Conservation (phyloP, 257 asterid genomes). For the Solanum stenotomum region DNA sequence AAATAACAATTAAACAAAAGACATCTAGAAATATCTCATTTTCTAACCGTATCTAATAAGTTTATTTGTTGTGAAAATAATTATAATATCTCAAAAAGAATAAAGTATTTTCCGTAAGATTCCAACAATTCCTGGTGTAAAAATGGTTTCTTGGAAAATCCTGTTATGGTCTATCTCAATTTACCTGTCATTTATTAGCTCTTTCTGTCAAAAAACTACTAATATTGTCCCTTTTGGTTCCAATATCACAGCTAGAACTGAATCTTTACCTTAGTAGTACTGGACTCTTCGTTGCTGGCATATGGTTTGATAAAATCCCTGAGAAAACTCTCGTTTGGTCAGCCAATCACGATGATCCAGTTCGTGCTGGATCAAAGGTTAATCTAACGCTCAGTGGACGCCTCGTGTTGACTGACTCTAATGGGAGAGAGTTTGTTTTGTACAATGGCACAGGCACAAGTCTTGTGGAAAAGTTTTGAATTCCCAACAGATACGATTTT, state of each 20-base stretch:
- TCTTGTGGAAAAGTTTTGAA: conserved; percentile 21
- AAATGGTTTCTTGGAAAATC: not conserved
- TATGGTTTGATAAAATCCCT: conserved; percentile 23
- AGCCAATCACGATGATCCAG: conserved; percentile 21
- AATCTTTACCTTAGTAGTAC: not conserved
- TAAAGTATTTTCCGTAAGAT: not conserved
- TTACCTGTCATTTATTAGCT: not conserved
- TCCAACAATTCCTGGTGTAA: not conserved
- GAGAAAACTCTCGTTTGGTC: conserved; percentile 28
- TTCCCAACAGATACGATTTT: conserved; percentile 13
- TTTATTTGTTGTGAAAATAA: no score
- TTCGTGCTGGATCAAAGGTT: conserved; percentile 11
- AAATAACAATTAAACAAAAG: no score
- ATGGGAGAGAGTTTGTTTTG: conserved; percentile 5
- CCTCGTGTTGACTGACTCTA: not conserved
- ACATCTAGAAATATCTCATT: no score
- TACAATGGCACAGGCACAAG: not conserved
- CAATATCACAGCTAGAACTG: not conserved
- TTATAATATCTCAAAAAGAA: not conserved
- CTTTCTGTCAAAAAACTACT: not conserved
- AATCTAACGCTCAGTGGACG: conserved; percentile 4
- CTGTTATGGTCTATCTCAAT: not conserved
- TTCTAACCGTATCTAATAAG: no score
- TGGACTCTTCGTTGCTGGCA: conserved; percentile 25
- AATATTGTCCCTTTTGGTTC: not conserved